Base-by-base conservation (phyloP, 1,284 basidiomycete species). In the Cryptococcus maquisensis region DNA sequence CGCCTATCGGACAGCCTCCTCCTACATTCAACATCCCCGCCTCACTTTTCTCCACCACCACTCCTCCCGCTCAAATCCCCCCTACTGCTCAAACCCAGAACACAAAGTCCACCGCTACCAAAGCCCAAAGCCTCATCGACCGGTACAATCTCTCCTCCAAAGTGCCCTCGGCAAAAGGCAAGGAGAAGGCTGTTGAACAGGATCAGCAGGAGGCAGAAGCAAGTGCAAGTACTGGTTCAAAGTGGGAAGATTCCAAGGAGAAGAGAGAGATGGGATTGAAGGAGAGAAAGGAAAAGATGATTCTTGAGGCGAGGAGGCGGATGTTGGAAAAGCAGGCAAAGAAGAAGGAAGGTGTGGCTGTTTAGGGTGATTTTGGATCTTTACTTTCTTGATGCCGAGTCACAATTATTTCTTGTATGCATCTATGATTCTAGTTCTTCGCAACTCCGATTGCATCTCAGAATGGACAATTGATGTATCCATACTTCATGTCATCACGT, bases 281-380 rank as follows among this genome's bases (percentile, higher is more conserved):
- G 52, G 65, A 71, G 53, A 57, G 73, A 49, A 74, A 75, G 55
- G 73, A 74, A 60, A 57, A 64, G 54, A 72, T 75, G 70, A 66
- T 74, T 23, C 58, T 74, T 32, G 72, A 74, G 51, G 73, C 73
- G 12, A 64, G 72, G 47, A 54, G 69, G 46, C 64, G 69, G 12
- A 50, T 73, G 63, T 47, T 73, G 52, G 72, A 69, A 55, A 70
- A 67, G 59, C 60, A 72, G 56, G 49, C 52, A 36, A 47, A 51
- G 35, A 45, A 59, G 49, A 24, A 50, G 38, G 50, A 38, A 47
- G 16, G 36, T 20, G 47, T 18, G 12, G 6, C 40, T 23, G 32
- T 24, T 9, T 24, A 42, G 23, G 1, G 15, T 23, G 18, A 48
- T 3, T 44, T 44, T 32, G 10, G 18, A 48, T 3, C 41, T 44